Evolutionary conservation across 176 grass and related monocot genomes (phyloP).

Genomic region (Alopecurus myosuroides): DNA sequence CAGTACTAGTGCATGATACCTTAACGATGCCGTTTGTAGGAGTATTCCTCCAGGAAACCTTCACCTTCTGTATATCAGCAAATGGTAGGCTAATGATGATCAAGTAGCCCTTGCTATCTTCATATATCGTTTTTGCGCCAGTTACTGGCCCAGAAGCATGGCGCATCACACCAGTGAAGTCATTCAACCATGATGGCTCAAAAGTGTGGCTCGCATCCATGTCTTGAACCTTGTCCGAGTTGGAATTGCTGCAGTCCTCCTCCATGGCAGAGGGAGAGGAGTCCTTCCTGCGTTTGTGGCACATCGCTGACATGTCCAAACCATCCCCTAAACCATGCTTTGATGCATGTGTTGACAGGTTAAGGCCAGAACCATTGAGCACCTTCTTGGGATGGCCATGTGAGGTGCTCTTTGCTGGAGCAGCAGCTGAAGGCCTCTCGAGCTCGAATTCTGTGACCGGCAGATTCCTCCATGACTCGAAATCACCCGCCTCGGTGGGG

Average conservation of each 20-base stretch:
- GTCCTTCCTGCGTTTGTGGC: conserved; percentile 71
- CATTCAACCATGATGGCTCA: conserved; percentile 70
- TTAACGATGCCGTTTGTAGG: conserved; percentile 77
- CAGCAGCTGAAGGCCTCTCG: conserved; percentile 42
- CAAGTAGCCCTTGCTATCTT: conserved; percentile 83
- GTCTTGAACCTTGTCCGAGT: conserved; percentile 67
- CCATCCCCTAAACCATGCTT: conserved; percentile 50
- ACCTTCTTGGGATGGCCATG: conserved; percentile 57
- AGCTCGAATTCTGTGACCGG: conserved; percentile 74
- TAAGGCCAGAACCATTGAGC: conserved; percentile 66
- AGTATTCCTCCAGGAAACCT: conserved; percentile 94
- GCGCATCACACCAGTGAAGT: conserved; percentile 82
- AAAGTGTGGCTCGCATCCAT: conserved; percentile 38
- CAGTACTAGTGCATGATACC: conserved; percentile 63
- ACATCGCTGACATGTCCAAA: conserved; percentile 39
- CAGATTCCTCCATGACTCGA: conserved; percentile 90
- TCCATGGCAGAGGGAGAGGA: conserved; percentile 59
- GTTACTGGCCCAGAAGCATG: conserved; percentile 79
- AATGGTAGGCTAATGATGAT: conserved; percentile 91
- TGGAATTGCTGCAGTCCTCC: conserved; percentile 71
- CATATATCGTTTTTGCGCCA: conserved; percentile 90
- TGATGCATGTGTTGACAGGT: conserved; percentile 61
- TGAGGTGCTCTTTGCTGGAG: conserved; percentile 34
- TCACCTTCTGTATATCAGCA: conserved; percentile 75
- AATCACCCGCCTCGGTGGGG: conserved; percentile 62